Conservation (phyloP, 495 filamentous ascomycete genomes). For the Viridothelium virens region DNA sequence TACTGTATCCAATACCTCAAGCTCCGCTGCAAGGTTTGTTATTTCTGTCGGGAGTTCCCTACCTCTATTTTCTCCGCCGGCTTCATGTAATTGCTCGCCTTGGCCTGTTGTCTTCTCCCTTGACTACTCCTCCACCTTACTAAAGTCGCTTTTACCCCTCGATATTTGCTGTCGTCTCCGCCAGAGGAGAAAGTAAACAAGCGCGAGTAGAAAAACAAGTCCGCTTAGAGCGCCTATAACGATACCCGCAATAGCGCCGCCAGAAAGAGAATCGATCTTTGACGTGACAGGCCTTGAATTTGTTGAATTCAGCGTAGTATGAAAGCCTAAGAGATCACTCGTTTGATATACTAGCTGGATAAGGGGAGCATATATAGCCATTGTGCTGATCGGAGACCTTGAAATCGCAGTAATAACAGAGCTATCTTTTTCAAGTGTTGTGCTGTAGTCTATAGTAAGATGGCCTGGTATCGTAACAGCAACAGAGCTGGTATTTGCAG, state of each 20-base stretch:
- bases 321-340: neutral
- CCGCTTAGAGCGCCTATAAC: neutral
- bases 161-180: neutral
- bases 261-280: neutral
- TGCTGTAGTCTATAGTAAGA: neutral
- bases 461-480: too few species aligned
- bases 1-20: neutral
- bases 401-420: neutral
- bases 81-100: neutral
- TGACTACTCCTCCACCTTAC: neutral
- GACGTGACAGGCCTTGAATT: neutral
- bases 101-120: neutral
- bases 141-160: neutral
- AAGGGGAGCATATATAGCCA: neutral
- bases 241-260: neutral
- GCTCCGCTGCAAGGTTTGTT: neutral
- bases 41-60: neutral
- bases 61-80: neutral
- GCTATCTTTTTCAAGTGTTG: neutral
- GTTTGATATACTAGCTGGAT: neutral
- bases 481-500: too few species aligned
- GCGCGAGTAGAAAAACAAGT: neutral
- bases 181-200: neutral
- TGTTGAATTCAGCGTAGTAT: neutral
- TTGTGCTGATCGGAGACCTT: neutral